Evolutionary conservation across 2,329 filamentous ascomycete genomes (phyloP), one percentile per base, ranked within the genome.

Genomic region (Dryadomyces quercivorus): DNA sequence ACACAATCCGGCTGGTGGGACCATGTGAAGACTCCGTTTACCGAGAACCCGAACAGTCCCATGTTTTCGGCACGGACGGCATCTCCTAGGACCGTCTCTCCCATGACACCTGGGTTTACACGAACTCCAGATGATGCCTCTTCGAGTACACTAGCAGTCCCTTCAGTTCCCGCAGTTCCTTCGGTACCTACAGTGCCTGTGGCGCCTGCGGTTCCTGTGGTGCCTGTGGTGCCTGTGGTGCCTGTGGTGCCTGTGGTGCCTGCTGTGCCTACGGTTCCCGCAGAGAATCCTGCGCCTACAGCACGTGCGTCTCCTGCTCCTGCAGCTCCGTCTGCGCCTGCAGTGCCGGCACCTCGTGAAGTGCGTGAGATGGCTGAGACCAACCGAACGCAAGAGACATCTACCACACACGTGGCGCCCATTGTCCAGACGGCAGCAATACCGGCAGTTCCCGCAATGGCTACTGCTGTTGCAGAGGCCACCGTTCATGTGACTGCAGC

Each of bases 1-100:
- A 56, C 78, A 12, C 75, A 75, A 54, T 84, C 83, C 26, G 86
- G 86, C 20, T 90, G 86, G 85, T 90, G 86, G 86, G 86, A 88
- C 61, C 76, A 86, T 59, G 80, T 90, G 54, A 83, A 78, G 8
- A 86, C 85, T 1, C 86, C 86, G 0, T 89, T 89, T 62, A 61
- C 68, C 16, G 72, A 76, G 34, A 62, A 62, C 38, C 60, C 75
- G 60, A 62, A 67, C 15, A 74, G 72, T 42, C 73, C 76, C 21
- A 31, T 31, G 26, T 69, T 71, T 49, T 70, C 68, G 49, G 67
- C 68, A 49, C 67, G 62, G 61, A 55, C 65, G 51, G 66, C 63
- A 53, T 59, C 58, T 7, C 58, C 59, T 1, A 36, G 52, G 22
- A 59, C 59, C 10, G 36, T 40, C 36, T 40, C 36, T 12, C 36